phyloP scores from a whole-genome alignment of 371 early-diverging fungal species.

The Mortierella sp. region DNA sequence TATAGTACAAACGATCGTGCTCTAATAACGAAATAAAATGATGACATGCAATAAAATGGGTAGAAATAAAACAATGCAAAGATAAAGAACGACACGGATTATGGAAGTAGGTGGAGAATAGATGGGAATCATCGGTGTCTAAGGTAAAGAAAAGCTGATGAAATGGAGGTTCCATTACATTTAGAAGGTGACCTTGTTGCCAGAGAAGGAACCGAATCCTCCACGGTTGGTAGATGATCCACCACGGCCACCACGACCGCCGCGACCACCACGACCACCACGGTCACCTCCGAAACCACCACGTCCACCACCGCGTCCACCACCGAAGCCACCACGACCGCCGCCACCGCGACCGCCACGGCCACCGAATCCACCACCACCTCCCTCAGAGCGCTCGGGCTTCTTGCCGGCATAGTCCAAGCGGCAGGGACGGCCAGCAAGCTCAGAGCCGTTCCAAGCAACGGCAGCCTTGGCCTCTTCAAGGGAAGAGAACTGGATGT shows the following conservation, averaged over 20 bases:
- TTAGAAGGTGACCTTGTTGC: conserved; percentile 55
- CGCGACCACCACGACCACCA: conserved; percentile 64
- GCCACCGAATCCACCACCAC: conserved; percentile 59
- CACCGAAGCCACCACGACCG: conserved; percentile 59
- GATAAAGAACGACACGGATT: conserved; percentile 2
- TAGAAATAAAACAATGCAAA: neutral
- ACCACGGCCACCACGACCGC: conserved; percentile 65
- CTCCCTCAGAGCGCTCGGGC: conserved; percentile 63
- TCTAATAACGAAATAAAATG: conserved; percentile 5
- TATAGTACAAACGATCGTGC: conserved; percentile 44
- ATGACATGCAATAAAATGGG: conserved; percentile 10
- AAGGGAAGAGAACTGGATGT: conserved; percentile 73
- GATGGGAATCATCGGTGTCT: conserved; percentile 27
- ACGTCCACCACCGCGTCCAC: conserved; percentile 63
- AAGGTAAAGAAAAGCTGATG: neutral
- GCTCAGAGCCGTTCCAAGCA: conserved; percentile 71
- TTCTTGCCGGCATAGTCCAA: conserved; percentile 69
- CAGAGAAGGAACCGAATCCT: conserved; percentile 49
- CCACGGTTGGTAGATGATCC: conserved; percentile 54
- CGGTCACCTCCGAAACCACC: conserved; percentile 62
- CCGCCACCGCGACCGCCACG: conserved; percentile 59
- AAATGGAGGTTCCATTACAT: neutral
- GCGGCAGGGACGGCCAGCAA: conserved; percentile 79
- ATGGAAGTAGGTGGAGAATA: neutral
- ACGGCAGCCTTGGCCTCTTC: conserved; percentile 78